Evolutionary conservation across 345 rosid genomes (phyloP).

Genomic region (Eucalyptus cladocalyx): DNA sequence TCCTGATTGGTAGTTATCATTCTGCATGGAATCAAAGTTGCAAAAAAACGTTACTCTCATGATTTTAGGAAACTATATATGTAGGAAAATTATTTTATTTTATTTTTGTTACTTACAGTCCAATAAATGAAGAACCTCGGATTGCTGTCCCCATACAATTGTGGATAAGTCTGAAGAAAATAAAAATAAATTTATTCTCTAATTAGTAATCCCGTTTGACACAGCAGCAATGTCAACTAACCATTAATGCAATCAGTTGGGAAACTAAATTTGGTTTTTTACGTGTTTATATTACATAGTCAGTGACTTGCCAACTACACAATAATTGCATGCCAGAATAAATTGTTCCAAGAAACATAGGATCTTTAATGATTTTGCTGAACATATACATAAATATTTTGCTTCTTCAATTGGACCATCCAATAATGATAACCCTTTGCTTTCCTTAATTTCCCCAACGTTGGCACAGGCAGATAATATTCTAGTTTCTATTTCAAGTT

Average conservation of each 20-base stretch:
- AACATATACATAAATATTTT: neutral
- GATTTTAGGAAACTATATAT: neutral
- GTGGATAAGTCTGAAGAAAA: constrained; percentile 67
- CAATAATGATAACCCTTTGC: neutral
- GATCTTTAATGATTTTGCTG: neutral
- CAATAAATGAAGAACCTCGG: too few relatives aligned
- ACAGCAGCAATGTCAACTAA: neutral
- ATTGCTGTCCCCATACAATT: too few relatives aligned
- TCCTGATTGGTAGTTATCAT: constrained; percentile 86
- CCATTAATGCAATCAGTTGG: neutral
- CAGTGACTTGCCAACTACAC: neutral
- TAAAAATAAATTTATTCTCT: neutral
- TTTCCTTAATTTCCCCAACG: neutral
- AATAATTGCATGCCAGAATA: neutral
- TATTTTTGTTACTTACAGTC: too few relatives aligned
- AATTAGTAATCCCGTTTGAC: too few relatives aligned
- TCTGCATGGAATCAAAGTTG: constrained; percentile 13
- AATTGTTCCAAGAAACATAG: neutral
- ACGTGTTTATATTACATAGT: neutral
- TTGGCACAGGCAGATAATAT: neutral
- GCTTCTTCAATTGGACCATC: neutral
- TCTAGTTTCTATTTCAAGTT: neutral
- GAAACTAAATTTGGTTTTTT: neutral
- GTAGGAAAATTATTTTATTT: too few relatives aligned
- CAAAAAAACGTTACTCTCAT: neutral